Base-by-base conservation (phyloP, 306 rosid species). In the Sindora glabra region DNA sequence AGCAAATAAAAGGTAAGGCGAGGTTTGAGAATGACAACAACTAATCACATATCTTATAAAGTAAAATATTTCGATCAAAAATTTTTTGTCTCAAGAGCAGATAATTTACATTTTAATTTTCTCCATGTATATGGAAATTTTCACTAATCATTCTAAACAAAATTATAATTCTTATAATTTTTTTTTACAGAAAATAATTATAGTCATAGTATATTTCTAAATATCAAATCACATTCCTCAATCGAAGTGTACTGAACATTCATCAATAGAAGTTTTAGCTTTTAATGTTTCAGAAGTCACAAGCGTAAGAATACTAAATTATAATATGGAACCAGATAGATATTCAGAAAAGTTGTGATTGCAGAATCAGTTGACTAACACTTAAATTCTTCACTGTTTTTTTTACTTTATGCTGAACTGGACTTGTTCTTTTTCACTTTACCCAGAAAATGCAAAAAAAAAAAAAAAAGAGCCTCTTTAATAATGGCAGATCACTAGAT, bases 1-100 rank as follows among this genome's bases (percentile, higher is more conserved):
- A 62, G 69, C 33, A 77, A 66, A 72, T 8, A 59, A 32, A 48
- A 61, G 13, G 30, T 25, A 58, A 64, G 58, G 52, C 39, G 25
- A 14, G 17, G 18, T 32, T 30, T 21, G 42, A 45, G 27, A 61
- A 70, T 56, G 30, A 36, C 23, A 59, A 40, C 48, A 29, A 53
- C 29, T 57, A 64, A 17, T 55, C 73, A 62, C 14, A n/a, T 19
- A 19, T 40, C 36, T 48, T 50, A 19, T 12, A 29, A 67, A 78
- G 69, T 52, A 51, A 65, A 56, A 15, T 40, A 30, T 32, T 59
- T 25, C 45, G 25, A 22, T 25, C 50, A 9, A 33, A 38, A 39
- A 56, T 51, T 48, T 52, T 14, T 12, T 42, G 5, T 48, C 46
- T 65, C 21, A 42, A 36, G 36, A 56, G 54, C 32, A 24, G 49